Evolutionary conservation across 345 rosid species (phyloP), one percentile per base, ranked within the genome.

Genomic region (Linum usitatissimum): DNA sequence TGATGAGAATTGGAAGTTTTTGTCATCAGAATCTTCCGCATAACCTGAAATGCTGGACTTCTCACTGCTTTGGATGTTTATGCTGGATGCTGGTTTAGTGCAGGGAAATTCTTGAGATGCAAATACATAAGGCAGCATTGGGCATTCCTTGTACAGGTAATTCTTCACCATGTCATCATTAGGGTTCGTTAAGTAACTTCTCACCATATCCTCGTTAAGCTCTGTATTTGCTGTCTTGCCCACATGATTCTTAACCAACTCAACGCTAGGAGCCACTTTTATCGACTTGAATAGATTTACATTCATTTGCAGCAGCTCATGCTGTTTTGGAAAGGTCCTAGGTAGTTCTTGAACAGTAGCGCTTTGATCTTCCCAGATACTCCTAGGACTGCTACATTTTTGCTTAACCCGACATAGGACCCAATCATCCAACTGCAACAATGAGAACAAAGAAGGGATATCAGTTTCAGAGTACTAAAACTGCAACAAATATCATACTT

Each of bases 51-150:
- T 58, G 36, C 56, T 39, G 18, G 71, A 68, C 55, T 61, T 73
- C 0, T 66, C 70, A 9, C 23, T 63, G 6, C 64, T 57, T 42
- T 61, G 78, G 63, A 77, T 66, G 73, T 69, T 75, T 15, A 69
- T 53, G 68, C 64, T 69, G 19, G 80, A 67, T 15, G 62, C 62
- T 23, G 68, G 57, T 12, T 60, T 71, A 0, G 42, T 53, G 66
- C 55, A 63, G 14, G 75, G 59, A 66, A 67, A 57, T 14, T 66
- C 74, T 48, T 66, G 78, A 42, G 84, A 70, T 53, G 72, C 76
- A 42, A 73, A 77, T 18, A 75, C 68, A 61, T 70, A 73, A 14
- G 81, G 81, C 36, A 77, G 59, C 81, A 77, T 68, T 0, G 78
- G 76, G 57, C 54, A 75, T 30, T 74, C 82, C 17, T 65, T 71